Evolutionary conservation across 1,139 yeast genomes (phyloP).

Genomic region (Geotrichum candidum): DNA sequence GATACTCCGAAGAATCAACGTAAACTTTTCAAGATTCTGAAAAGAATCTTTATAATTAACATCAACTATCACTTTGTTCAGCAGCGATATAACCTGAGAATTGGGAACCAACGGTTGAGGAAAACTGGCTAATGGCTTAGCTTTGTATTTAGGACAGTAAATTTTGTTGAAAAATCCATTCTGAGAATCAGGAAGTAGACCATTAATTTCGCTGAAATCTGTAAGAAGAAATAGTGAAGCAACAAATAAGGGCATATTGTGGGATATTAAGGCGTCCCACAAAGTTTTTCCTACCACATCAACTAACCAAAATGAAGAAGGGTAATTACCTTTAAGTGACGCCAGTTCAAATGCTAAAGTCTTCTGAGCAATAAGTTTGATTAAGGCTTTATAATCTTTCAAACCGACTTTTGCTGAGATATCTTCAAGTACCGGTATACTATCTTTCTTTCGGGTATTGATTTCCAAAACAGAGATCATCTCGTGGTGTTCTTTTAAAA

Average conservation of each 20-base stretch:
- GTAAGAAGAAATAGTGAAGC: constrained; percentile 8
- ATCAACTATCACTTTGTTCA: not conserved
- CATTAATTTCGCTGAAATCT: constrained; percentile 4
- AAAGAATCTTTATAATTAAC: not conserved
- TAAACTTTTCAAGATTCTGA: not conserved
- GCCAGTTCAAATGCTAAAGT: constrained; percentile 11
- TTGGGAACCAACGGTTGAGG: constrained; percentile 9
- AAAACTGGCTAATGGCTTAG: constrained; percentile 3
- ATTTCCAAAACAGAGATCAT: constrained; percentile 4
- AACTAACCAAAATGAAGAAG: constrained; percentile 3
- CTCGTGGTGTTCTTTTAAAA: constrained; percentile 4
- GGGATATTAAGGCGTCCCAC: constrained; percentile 5
- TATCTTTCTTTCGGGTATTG: not conserved
- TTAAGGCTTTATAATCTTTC: not conserved
- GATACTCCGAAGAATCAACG: constrained; percentile 3
- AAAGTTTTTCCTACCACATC: not conserved
- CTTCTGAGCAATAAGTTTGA: constrained; percentile 1
- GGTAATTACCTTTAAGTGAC: not conserved
- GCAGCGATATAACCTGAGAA: not conserved
- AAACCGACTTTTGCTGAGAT: not conserved
- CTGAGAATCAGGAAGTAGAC: not conserved
- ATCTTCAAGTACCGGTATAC: constrained; percentile 1
- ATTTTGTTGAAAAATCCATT: constrained; percentile 2
- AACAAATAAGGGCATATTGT: constrained; percentile 2
- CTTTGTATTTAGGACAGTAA: not conserved